Evolutionary conservation across 1,139 yeast genomes (phyloP).

Genomic region (Suzukiozyma palmioleophila): DNA sequence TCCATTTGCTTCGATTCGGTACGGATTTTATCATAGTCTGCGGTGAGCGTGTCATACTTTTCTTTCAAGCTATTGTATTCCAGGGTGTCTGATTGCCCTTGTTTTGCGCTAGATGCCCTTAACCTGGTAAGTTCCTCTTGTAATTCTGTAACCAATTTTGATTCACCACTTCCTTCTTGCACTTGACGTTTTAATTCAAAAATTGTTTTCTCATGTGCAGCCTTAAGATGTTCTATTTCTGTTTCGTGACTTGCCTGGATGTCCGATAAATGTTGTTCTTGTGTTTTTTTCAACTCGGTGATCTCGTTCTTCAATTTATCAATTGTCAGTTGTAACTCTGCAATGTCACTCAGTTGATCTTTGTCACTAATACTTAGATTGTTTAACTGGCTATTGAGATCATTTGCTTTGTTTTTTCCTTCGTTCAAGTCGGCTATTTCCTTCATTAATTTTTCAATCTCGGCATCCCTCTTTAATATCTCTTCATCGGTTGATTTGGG

Average conservation of each 20-base stretch:
- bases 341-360: not conserved
- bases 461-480: constrained; percentile 1
- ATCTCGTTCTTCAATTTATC: constrained; percentile 11
- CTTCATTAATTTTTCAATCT: not conserved
- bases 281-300: constrained; percentile 9
- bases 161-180: too few relatives aligned
- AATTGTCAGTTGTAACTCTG: not conserved
- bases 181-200: not conserved
- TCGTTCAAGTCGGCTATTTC: not conserved
- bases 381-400: not conserved
- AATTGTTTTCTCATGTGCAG: too few relatives aligned
- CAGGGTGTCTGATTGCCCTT: too few relatives aligned
- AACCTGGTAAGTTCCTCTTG: too few relatives aligned
- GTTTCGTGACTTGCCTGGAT: not conserved
- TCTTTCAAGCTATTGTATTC: too few relatives aligned
- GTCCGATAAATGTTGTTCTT: constrained; percentile 11
- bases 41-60: too few relatives aligned
- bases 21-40: too few relatives aligned
- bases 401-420: not conserved
- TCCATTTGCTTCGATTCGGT: too few relatives aligned
- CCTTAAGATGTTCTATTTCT: not conserved
- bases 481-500: constrained; percentile 5
- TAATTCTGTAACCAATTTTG: too few relatives aligned
- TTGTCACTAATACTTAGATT: not conserved
- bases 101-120: too few relatives aligned